Base-by-base conservation (phyloP, 2,329 filamentous ascomycete genomes). In the Penicillium sclerotiorum region DNA sequence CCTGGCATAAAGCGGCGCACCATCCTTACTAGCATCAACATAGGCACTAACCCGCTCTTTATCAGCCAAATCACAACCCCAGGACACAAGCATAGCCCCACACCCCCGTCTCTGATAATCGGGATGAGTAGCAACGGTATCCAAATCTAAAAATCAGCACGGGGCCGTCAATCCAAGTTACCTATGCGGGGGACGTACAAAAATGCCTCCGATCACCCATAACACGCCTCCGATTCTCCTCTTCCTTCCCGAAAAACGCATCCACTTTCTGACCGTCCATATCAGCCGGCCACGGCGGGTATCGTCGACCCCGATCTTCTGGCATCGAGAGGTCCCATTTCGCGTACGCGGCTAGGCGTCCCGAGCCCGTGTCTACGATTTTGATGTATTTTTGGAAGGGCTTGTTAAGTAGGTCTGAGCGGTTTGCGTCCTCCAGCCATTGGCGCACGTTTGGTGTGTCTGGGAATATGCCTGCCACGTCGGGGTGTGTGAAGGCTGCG, bases 91-190 rank as follows among this genome's bases (percentile, higher is more conserved):
- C 58, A 73, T 61, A 3, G 59, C 58, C 7, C 67, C 73, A 5
- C 72, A 71, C 2, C 71, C 73, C 20, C 70, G 68, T 1, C 68
- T 55, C 45, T 74, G 69, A 36, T 75, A 68, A 18, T 70, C 63
- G 0, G 73, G 73, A 38, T 73, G 66, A n/a, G 72, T 72, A 13
- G 64, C 63, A 4, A 76, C 60, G 8, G 65, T 49, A n/a, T 65
- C 59, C 8, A 75, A 59, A 47, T 72, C 73, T 73, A 5, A n/a
- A n/a, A n/a, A n/a, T 22, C 4, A 4, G 11, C 12, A 33, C 30
- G 36, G n/a, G n/a, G n/a, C 12, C 13, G 18, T 25, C 11, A 52
- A 36, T 41, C 32, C 3, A 30, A 3, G 12, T 2, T 32, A 8
- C n/a, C 11, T 9, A 21, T 20, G 18, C 11, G 17, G 13, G 12